These are phyloP conservation scores for Didymellaceae sp. DNA, from an alignment of 2,329 filamentous ascomycete species.

Conservation along the genomic window DNA sequence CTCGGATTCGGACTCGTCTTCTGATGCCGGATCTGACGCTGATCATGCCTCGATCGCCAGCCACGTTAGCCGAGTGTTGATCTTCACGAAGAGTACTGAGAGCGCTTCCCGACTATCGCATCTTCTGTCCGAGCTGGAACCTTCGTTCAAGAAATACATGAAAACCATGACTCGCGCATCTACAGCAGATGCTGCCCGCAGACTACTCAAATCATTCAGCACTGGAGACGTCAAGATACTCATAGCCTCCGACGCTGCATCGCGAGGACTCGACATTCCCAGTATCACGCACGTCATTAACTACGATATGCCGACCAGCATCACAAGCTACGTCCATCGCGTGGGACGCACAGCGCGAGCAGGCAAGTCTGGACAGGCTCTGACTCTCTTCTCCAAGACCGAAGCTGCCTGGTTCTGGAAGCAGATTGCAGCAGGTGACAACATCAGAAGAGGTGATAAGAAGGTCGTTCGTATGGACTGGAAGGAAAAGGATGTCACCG, in stretches of 20 bases:
- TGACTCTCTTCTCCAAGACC: conserved; percentile 81
- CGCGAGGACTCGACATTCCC: conserved; percentile 84
- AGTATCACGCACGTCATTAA: conserved; percentile 86
- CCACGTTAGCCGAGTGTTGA: conserved; percentile 61
- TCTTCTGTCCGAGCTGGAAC: conserved; percentile 72
- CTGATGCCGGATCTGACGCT: conserved; percentile 20
- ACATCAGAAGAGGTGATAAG: conserved; percentile 55
- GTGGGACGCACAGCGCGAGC: conserved; percentile 90
- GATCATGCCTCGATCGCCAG: conserved; percentile 20
- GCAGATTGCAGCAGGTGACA: conserved; percentile 69
- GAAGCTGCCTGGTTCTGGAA: conserved; percentile 94
- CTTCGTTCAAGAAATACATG: conserved; percentile 62
- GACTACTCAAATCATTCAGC: conserved; percentile 71
- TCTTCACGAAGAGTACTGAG: conserved; percentile 93
- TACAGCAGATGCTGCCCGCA: conserved; percentile 72
- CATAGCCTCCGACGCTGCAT: conserved; percentile 91
- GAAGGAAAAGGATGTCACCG: conserved; percentile 50
- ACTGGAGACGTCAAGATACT: conserved; percentile 71
- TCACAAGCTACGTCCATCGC: conserved; percentile 87
- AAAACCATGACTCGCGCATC: conserved; percentile 79
- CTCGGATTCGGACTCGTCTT: conserved; percentile 21
- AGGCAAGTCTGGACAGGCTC: conserved; percentile 75
- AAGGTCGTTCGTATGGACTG: conserved; percentile 56
- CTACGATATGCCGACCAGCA: conserved; percentile 85
- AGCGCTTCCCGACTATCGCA: conserved; percentile 84